These are phyloP conservation scores for Candida chauliodis DNA, from an alignment of 805 yeast genomes.

Conservation along the genomic window DNA sequence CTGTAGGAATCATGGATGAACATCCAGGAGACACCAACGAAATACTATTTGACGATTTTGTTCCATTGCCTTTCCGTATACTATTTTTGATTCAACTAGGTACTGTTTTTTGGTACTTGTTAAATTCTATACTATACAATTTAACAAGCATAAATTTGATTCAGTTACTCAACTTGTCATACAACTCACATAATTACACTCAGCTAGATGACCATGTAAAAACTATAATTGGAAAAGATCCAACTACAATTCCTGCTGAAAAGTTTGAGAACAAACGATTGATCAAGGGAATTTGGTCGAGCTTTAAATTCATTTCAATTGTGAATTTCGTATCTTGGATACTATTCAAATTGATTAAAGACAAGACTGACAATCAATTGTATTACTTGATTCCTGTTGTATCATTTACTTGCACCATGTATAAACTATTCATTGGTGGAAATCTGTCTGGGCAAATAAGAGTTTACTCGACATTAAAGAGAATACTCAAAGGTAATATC, in stretches of 20 bases:
- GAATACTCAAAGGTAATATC: conserved; percentile 59
- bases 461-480: conserved; percentile 44
- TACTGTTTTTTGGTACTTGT: conserved; percentile 50
- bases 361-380: conserved; percentile 9
- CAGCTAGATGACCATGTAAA: conserved; percentile 18
- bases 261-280: conserved; percentile 26
- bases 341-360: conserved; percentile 19
- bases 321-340: conserved; percentile 20
- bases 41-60: conserved; percentile 22
- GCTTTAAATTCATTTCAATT: conserved; percentile 25
- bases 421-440: conserved; percentile 8
- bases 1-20: conserved; percentile 10
- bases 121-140: conserved; percentile 36
- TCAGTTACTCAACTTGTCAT: conserved; percentile 40
- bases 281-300: conserved; percentile 31
- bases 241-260: conserved; percentile 28
- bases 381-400: conserved; percentile 11
- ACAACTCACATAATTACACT: conserved; percentile 34
- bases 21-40: conserved; percentile 14
- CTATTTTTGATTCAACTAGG: conserved; percentile 49
- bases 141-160: conserved; percentile 43
- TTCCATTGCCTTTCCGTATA: conserved; percentile 44
- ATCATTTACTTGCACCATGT: conserved; percentile 9
- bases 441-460: conserved; percentile 32
- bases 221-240: conserved; percentile 24